Conservation (phyloP, 805 yeast genomes). For the Ogataea thermomethanolica region DNA sequence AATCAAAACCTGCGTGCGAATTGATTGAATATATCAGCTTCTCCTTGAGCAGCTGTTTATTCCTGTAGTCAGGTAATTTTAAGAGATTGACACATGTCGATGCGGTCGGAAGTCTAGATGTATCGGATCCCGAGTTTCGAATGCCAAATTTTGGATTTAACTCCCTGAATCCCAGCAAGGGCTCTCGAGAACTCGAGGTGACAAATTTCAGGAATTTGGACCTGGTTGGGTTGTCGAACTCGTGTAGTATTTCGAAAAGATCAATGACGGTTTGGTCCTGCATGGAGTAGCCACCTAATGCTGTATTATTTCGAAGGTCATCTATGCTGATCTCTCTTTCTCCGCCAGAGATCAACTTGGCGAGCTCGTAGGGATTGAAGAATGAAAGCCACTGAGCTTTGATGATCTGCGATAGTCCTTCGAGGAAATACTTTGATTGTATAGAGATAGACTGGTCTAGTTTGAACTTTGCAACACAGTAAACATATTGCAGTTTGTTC, state of each 20-base stretch:
- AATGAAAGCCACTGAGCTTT: conserved; percentile 73
- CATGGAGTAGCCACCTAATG: conserved; percentile 59
- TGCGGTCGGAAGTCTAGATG: conserved; percentile 75
- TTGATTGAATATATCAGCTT: conserved; percentile 78
- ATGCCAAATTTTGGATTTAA: conserved; percentile 80
- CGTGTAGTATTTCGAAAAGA: conserved; percentile 76
- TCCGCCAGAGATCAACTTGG: conserved; percentile 81
- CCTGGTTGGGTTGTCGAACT: conserved; percentile 60
- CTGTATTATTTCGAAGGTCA: conserved; percentile 63
- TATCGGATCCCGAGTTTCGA: conserved; percentile 55
- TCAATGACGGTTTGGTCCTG: conserved; percentile 55
- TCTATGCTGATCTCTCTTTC: conserved; percentile 62
- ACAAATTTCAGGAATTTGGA: conserved; percentile 77
- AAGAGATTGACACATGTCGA: conserved; percentile 89
- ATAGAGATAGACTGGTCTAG: conserved; percentile 58
- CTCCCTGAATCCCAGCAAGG: conserved; percentile 78
- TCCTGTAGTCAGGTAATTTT: conserved; percentile 77
- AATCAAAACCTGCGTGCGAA: conserved; percentile 83
- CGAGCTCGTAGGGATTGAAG: conserved; percentile 83
- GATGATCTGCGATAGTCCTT: conserved; percentile 68
- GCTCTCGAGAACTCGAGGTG: conserved; percentile 89
- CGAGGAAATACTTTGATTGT: conserved; percentile 60
- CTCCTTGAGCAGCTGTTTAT: conserved; percentile 51
- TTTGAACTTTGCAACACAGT: conserved; percentile 74
- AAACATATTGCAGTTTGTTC: conserved; percentile 71